Percentiles rank a stretch among this genome's conserved stretches.
Evolutionary conservation across 2,329 filamentous ascomycete genomes (phyloP).

Genomic region (Monilinia fructicola): DNA sequence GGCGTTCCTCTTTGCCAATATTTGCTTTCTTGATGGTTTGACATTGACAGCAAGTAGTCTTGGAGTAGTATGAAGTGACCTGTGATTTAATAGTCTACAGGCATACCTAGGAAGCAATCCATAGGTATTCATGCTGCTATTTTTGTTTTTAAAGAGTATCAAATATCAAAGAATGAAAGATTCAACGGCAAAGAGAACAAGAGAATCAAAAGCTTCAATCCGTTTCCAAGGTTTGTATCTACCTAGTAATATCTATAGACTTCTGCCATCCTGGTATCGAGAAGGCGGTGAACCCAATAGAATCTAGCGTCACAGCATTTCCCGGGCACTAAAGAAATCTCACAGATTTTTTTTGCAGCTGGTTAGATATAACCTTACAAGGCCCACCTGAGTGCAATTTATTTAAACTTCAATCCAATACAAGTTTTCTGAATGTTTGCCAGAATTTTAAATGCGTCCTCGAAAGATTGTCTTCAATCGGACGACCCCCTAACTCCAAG

Average conservation of each 20-base stretch:
- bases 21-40: constrained; percentile 14
- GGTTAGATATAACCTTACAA: neutral
- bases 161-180: neutral
- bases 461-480: constrained; percentile 30
- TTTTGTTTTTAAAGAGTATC: neutral
- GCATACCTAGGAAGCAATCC: neutral
- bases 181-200: neutral
- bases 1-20: constrained; percentile 13
- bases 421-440: constrained; percentile 34
- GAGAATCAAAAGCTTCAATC: neutral
- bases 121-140: neutral
- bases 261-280: neutral
- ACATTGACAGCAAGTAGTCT: neutral
- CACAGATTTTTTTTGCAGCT: constrained; percentile 13
- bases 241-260: too few relatives aligned
- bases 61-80: neutral
- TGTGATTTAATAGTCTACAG: constrained; percentile 3
- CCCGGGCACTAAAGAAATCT: constrained; percentile 16
- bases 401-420: neutral
- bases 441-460: constrained; percentile 32
- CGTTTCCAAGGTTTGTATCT: too few relatives aligned
- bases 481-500: constrained; percentile 23
- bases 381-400: neutral
- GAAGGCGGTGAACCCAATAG: constrained; percentile 10
- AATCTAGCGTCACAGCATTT: constrained; percentile 6